Base-by-base conservation (phyloP, 352 stramenopile genomes). In the Phytophthora gonapodyides region DNA sequence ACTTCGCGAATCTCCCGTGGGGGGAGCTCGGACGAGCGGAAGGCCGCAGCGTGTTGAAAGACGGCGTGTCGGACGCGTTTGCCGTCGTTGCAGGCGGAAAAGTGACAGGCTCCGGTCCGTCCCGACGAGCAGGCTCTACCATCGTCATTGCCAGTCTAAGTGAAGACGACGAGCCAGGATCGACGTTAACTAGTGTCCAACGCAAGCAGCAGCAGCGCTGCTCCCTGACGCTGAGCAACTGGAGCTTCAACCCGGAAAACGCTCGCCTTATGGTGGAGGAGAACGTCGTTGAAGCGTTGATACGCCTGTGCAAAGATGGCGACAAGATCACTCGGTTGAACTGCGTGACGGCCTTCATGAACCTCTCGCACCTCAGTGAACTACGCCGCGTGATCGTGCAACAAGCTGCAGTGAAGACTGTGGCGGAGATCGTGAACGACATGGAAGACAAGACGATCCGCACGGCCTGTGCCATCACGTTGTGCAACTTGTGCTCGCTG, bases 341-440 rank as follows among this genome's bases (percentile, higher is more conserved):
- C 47, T 97, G 90, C 48, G 87, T 92, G 31, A 95, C 87, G 17
- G 76, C 88, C 4, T 75, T 97, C 13, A 94, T 94, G 81, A 93
- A 96, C 49, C 62, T 96, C 33, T 91, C 80, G 5, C 73, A 93
- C 35, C 58, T 94, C 1, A 62, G 67, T n/a, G 82, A 91, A 9
- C 47, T 93, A 17, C 69, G 83, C 0, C 64, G 61, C 24, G 67
- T 78, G 2, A 80, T 94, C 41, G 84, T 92, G 6, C 75, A 87
- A 10, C 81, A 90, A 65, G 79, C 84, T 30, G 77, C 85, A 6
- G 83, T 89, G 17, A 87, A 87, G 46, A 91, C 87, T 6, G 72
- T 97, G 0, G 75, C 78, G 0, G 78, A 93, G 12, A 81, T 97
- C 37, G 81, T 82, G 7, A 85, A 81, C 41, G 75, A 87, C 9